phyloP scores from a whole-genome alignment of 1,284 basidiomycete species.

The Abortiporus biennis region DNA sequence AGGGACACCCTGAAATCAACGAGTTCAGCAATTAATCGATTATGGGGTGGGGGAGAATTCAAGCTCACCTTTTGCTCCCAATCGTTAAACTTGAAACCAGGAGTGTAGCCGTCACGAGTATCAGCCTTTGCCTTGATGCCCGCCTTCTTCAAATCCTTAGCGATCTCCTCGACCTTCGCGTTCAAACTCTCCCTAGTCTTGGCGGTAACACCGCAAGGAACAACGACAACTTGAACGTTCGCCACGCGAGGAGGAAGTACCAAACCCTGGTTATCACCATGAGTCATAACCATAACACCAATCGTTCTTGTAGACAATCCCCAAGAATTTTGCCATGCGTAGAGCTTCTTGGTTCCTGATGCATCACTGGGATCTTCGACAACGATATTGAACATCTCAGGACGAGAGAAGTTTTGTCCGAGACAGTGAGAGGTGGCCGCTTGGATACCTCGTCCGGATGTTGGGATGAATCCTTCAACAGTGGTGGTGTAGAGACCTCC shows the following conservation, averaged over 20 bases:
- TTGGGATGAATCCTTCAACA: constrained; percentile 96
- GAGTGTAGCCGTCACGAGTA: constrained; percentile 92
- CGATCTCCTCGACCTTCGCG: constrained; percentile 72
- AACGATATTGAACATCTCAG: constrained; percentile 96
- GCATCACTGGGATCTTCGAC: constrained; percentile 90
- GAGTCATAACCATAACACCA: constrained; percentile 99
- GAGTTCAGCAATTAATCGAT: constrained; percentile 4
- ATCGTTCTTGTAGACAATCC: constrained; percentile 95
- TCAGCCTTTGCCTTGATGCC: constrained; percentile 89
- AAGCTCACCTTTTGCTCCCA: constrained; percentile 89
- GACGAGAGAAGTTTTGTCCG: constrained; percentile 96
- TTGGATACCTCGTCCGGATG: constrained; percentile 96
- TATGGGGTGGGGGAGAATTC: not conserved
- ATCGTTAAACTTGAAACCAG: constrained; percentile 99
- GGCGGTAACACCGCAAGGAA: constrained; percentile 90
- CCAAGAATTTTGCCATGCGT: constrained; percentile 99
- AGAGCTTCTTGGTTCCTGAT: constrained; percentile 61
- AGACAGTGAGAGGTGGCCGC: constrained; percentile 97
- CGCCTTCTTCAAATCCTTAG: constrained; percentile 60
- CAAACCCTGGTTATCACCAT: constrained; percentile 96
- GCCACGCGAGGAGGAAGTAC: constrained; percentile 95
- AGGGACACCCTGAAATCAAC: constrained; percentile 76
- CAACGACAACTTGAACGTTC: constrained; percentile 85
- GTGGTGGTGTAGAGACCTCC: constrained; percentile 98
- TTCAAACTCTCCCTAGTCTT: constrained; percentile 77